Base-by-base conservation (phyloP, 2,329 filamentous ascomycete species). In the Blastomyces silverae region DNA sequence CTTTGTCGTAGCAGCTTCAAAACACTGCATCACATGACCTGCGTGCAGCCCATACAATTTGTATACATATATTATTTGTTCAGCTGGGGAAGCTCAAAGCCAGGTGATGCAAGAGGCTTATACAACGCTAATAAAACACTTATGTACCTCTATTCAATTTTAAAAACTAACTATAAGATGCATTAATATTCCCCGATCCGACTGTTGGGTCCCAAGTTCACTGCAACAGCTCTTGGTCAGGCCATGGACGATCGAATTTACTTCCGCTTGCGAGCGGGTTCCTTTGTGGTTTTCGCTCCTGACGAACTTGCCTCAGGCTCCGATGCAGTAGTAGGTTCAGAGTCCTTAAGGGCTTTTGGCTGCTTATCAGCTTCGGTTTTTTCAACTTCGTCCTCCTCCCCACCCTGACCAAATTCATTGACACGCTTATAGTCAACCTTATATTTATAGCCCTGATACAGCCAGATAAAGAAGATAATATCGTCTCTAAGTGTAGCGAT, bases 321-420 rank as follows among this genome's bases (percentile, higher is more conserved):
- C 37, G 55, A 25, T 15, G 37, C 39, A 31, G 25, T 53, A 20
- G 57, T 50, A 52, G 64, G 28, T 4, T 34, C 31, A 37, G 64
- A 46, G 17, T 64, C 70, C 17, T 68, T 63, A 15, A 69, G 42
- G 1, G 66, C 52, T 46, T 71, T 63, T 8, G 62, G 37, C 22
- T 22, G 50, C n/a, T 57, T 67, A n/a, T 56, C 52, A 28, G n/a
- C 25, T 50, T 68, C 63, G 25, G 34, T 59, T 56, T 66, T 34
- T 31, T 66, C 52, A 31, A 37, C 79, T 66, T 81, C 80, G 64
- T 82, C 83, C 66, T 83, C 81, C n/a, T 95, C 93, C n/a, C 94
- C 94, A 46, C 93, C 94, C 81, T 97, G 94, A 10, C 94, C 94
- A 74, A 97, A 99, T 78, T 99, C 94, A 77, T 99, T 99, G 74